Evolutionary conservation across 495 filamentous ascomycete genomes (phyloP).

Genomic region (Aspergillus coremiiformis): DNA sequence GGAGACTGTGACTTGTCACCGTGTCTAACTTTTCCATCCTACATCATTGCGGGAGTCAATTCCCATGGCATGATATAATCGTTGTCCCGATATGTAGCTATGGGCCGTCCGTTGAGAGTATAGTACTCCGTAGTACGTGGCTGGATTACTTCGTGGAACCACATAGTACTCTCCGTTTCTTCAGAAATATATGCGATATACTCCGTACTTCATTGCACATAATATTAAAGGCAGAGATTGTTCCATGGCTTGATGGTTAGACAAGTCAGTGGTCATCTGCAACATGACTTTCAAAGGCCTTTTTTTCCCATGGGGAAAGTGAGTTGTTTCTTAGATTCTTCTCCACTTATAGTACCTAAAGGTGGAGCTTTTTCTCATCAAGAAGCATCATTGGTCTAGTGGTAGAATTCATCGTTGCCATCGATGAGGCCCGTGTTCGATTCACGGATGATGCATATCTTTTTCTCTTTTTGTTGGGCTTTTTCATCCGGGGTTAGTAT

Average conservation of each 20-base stretch:
- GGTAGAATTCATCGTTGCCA: conserved; percentile 56
- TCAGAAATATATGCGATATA: neutral
- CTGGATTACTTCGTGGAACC: neutral
- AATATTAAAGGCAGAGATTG: neutral
- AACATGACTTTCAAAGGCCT: too few relatives aligned
- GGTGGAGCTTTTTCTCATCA: neutral
- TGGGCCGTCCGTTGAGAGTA: neutral
- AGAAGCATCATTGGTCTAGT: conserved; percentile 50
- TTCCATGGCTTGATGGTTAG: too few relatives aligned
- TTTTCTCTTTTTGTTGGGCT: neutral
- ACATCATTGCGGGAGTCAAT: neutral
- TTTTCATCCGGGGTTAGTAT: neutral
- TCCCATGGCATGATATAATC: neutral
- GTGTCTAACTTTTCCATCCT: neutral
- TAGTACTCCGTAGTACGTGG: too few relatives aligned
- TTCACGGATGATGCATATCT: conserved; percentile 46
- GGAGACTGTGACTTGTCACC: neutral
- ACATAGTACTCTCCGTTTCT: too few relatives aligned
- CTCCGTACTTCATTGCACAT: conserved; percentile 7
- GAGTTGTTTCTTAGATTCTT: too few relatives aligned
- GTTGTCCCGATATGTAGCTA: neutral
- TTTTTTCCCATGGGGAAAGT: too few relatives aligned
- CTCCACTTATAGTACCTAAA: neutral
- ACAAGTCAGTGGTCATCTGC: too few relatives aligned
- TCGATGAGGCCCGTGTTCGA: conserved; percentile 54